These are phyloP conservation scores for Aureobasidium zeae DNA, from an alignment of 2,329 filamentous ascomycete species.

Conservation along the genomic window DNA sequence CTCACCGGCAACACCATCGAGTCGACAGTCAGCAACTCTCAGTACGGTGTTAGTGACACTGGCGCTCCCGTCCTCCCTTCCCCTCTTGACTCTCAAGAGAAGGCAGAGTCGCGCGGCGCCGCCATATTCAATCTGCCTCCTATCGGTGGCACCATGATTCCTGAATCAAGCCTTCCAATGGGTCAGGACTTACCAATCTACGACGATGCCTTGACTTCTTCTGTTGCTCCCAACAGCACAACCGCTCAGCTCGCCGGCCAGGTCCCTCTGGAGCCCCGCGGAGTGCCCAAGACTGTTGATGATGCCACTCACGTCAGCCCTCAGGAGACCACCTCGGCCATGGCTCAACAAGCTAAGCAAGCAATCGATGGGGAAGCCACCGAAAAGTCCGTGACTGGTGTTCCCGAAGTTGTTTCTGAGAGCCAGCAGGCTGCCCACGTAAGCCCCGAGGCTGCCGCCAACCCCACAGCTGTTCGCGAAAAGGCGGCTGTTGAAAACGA, in stretches of 20 bases:
- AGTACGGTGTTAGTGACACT: slow-evolving; percentile 73
- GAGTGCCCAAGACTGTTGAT: slow-evolving; percentile 55
- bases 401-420: slow-evolving; percentile 58
- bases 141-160: slow-evolving; percentile 56
- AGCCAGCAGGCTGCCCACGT: slow-evolving; percentile 59
- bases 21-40: slow-evolving; percentile 59
- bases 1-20: slow-evolving; percentile 63
- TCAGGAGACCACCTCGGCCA: slow-evolving; percentile 56
- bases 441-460: slow-evolving; percentile 55
- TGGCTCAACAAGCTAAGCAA: slow-evolving; percentile 62
- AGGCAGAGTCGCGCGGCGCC: slow-evolving; percentile 32
- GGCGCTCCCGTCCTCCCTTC: slow-evolving; percentile 36
- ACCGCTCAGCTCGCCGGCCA: slow-evolving; percentile 38
- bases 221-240: slow-evolving; percentile 36
- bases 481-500: slow-evolving; percentile 65
- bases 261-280: slow-evolving; percentile 37
- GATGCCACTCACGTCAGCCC: slow-evolving; percentile 52
- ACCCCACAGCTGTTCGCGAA: slow-evolving; percentile 56
- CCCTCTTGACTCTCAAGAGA: slow-evolving; percentile 37
- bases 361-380: slow-evolving; percentile 62
- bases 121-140: slow-evolving; percentile 39
- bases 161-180: slow-evolving; percentile 74
- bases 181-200: slow-evolving; percentile 32
- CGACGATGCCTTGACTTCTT: slow-evolving; percentile 35
- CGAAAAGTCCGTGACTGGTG: slow-evolving; percentile 39